Evolutionary conservation across 495 filamentous ascomycete species (phyloP), one percentile per base, ranked within the genome.

Genomic region (Penicillium subrubescens): DNA sequence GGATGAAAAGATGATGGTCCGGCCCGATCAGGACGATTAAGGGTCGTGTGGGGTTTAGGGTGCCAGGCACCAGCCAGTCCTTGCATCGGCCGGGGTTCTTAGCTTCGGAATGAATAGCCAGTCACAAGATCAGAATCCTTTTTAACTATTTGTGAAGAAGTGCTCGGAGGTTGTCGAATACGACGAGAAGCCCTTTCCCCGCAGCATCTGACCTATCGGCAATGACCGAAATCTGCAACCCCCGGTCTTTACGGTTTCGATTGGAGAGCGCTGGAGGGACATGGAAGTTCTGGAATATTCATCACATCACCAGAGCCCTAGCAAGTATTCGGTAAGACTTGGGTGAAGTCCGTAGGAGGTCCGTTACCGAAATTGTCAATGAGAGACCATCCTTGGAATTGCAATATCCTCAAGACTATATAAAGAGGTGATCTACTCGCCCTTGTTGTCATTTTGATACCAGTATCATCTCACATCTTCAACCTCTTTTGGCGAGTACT

Each of bases 111-210:
- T 31, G 25, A 33, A 19, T 14, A 54, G 27, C 51, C 51, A 54
- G 25, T 54, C 51, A 54, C 5, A 34, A 8, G 1, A 25, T 29
- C 5, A 54, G 51, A 54, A 34, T 29, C 33, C 31, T 33, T 29
- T 53, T 31, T 54, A 54, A 54, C 19, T 54, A 15, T 10, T 29
- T 54, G 31, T 54, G 51, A 54, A 54, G 51, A 54, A 54, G 51
- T 54, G 25, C 51, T 54, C 29, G 8, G 51, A 54, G 33, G 51
- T 6, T 11, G 31, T 34, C 27, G 15, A 54, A 54, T 29, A 54
- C 31, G 51, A 31, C 25, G 14, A 54, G 51, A 54, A 54, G 31
- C 31, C 51, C 51, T 54, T 54, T 54, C 51, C 51, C 51, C 51
- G 51, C 51, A 54, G 51, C 51, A 33, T 29, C 29, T 14, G 31